Evolutionary conservation across 2,329 filamentous ascomycete species (phyloP).

Genomic region (Xylariaceae sp.): DNA sequence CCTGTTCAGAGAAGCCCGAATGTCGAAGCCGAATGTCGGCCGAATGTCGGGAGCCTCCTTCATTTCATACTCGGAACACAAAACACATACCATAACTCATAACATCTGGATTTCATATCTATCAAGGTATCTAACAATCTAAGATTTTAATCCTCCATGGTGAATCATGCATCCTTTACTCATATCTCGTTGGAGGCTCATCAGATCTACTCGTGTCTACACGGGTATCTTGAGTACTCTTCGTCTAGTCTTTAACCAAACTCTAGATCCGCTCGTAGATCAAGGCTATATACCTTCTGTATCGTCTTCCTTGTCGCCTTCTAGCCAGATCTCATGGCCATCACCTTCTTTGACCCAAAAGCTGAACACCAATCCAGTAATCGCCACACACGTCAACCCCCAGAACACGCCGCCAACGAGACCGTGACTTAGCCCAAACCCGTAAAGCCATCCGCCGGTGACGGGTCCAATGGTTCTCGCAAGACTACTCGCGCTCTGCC

Average conservation of each 20-base stretch:
- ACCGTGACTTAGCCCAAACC: slow-evolving; percentile 50
- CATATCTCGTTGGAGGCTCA: not conserved
- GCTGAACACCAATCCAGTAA: slow-evolving; percentile 46
- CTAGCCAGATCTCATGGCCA: slow-evolving; percentile 60
- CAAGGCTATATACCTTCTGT: not conserved
- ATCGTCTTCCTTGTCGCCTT: slow-evolving; percentile 51
- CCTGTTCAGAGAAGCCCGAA: no score
- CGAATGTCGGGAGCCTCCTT: no score
- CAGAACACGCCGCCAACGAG: slow-evolving; percentile 56
- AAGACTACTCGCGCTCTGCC: slow-evolving; percentile 53
- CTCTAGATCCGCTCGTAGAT: not conserved
- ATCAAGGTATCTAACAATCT: no score
- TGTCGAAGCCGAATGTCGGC: no score
- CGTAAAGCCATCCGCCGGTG: slow-evolving; percentile 56
- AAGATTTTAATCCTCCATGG: not conserved
- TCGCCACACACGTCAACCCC: slow-evolving; percentile 45
- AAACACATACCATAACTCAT: no score
- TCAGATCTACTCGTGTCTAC: not conserved
- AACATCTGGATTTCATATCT: no score
- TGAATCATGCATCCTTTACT: not conserved
- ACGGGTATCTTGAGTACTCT: not conserved
- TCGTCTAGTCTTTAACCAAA: not conserved
- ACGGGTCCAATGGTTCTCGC: slow-evolving; percentile 56
- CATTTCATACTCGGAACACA: no score
- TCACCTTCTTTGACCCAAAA: slow-evolving; percentile 54